phyloP scores from a whole-genome alignment of 1,284 basidiomycete species.

The Microbotryum scabiosae region DNA sequence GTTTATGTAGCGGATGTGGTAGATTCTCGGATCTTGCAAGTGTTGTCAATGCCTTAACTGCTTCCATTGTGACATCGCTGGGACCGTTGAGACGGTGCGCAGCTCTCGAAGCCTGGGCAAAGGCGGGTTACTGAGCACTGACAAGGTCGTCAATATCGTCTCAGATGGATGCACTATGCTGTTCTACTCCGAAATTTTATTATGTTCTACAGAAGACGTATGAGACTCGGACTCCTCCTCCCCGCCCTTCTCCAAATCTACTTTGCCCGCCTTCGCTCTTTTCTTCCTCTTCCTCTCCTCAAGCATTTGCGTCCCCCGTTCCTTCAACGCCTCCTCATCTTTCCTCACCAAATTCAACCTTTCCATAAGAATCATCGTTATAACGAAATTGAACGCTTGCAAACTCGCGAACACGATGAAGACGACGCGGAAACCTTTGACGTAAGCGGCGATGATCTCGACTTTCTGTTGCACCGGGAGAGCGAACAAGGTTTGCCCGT shows the following conservation, averaged over 20 bases:
- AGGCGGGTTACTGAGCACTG: background rate
- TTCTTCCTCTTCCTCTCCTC: conserved; percentile 28
- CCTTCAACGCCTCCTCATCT: conserved; percentile 49
- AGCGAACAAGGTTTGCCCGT: conserved; percentile 34
- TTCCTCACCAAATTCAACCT: conserved; percentile 52
- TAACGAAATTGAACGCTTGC: conserved; percentile 47
- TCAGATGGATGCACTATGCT: too few species aligned
- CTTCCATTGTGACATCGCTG: background rate
- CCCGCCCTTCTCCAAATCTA: background rate
- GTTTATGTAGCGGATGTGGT: background rate
- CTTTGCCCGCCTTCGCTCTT: background rate
- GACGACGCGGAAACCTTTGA: conserved; percentile 50
- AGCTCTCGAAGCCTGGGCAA: background rate
- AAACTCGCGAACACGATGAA: conserved; percentile 47
- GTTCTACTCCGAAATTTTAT: too few species aligned
- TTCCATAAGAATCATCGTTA: conserved; percentile 51
- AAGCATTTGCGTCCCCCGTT: conserved; percentile 39
- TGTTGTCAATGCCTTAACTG: background rate
- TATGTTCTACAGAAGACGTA: too few species aligned
- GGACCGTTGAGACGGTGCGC: background rate
- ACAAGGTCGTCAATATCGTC: background rate
- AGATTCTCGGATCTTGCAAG: background rate
- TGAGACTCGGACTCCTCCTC: background rate
- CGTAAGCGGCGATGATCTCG: conserved; percentile 51
- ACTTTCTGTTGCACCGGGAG: conserved; percentile 43